Evolutionary conservation across 352 stramenopile species (phyloP).

Genomic region (Pelagophyceae sp.): DNA sequence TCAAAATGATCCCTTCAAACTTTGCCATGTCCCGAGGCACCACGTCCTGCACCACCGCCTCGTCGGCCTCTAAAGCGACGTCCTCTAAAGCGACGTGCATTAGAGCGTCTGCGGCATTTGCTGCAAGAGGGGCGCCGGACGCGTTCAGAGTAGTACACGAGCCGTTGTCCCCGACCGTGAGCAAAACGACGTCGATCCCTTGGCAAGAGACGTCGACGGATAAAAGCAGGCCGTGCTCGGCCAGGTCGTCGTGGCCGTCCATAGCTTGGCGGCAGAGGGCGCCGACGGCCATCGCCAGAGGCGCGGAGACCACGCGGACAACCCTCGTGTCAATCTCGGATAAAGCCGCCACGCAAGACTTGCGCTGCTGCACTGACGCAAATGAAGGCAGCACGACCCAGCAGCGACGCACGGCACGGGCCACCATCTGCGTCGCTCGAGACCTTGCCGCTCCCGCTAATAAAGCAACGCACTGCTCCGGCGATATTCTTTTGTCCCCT

Average conservation of each 20-base stretch:
- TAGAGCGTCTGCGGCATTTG: too few species aligned
- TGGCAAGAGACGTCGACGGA: background rate
- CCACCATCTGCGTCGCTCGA: slow-evolving; percentile 7
- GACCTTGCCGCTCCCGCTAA: background rate
- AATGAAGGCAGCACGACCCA: background rate
- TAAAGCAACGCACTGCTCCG: background rate
- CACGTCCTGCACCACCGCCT: background rate
- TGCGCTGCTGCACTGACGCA: background rate
- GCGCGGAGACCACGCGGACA: background rate
- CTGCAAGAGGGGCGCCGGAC: too few species aligned
- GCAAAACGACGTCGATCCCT: background rate
- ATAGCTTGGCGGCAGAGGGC: background rate
- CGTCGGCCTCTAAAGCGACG: background rate
- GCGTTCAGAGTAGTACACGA: background rate
- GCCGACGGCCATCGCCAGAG: background rate
- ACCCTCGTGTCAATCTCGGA: background rate
- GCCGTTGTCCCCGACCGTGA: background rate
- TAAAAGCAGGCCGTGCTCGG: background rate
- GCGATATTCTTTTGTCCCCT: background rate
- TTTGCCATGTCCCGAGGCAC: background rate
- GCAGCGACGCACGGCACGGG: background rate
- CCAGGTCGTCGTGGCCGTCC: background rate
- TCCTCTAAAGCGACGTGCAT: background rate
- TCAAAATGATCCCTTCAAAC: background rate
- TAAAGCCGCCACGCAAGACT: background rate